Conservation (phyloP, 192 early-diverging fungal genomes). For the Dimargaris cristalligena region DNA sequence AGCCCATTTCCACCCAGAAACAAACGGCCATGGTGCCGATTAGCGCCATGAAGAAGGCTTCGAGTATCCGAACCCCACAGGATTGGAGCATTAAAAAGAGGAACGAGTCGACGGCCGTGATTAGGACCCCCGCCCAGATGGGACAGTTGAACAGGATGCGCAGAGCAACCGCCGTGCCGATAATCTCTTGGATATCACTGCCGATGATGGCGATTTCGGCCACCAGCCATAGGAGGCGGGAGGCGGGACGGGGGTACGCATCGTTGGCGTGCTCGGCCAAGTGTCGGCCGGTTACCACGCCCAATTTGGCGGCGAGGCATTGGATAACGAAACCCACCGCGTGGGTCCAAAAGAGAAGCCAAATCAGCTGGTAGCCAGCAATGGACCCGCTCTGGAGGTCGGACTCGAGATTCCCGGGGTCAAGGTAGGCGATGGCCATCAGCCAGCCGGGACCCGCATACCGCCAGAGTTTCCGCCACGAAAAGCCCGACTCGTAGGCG, state of each 20-base stretch:
- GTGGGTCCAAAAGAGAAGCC: constrained; percentile 47
- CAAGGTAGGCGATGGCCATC: constrained; percentile 48
- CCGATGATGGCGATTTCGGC: constrained; percentile 51
- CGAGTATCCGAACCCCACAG: constrained; percentile 49
- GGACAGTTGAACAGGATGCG: constrained; percentile 54
- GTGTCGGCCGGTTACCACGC: constrained; percentile 46
- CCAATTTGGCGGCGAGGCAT: constrained; percentile 37
- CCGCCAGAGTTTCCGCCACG: constrained; percentile 38
- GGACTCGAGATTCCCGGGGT: constrained; percentile 51
- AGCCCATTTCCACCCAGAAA: constrained; percentile 51
- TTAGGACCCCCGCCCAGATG: constrained; percentile 51
- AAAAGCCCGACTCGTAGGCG: constrained; percentile 28
- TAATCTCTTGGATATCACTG: constrained; percentile 59
- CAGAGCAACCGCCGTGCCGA: constrained; percentile 81
- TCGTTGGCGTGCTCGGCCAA: constrained; percentile 35
- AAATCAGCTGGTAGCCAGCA: constrained; percentile 45
- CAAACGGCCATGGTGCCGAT: constrained; percentile 57
- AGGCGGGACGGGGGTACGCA: constrained; percentile 27
- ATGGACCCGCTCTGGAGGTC: constrained; percentile 54
- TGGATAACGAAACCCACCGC: constrained; percentile 44
- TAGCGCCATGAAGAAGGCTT: constrained; percentile 52
- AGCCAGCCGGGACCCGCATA: constrained; percentile 47
- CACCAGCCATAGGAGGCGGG: constrained; percentile 34
- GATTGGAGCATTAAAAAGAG: constrained; percentile 47
- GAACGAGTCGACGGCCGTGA: constrained; percentile 67